Base-by-base conservation (phyloP, 108 stramenopile species). In the Stephanodiscus triporus region DNA sequence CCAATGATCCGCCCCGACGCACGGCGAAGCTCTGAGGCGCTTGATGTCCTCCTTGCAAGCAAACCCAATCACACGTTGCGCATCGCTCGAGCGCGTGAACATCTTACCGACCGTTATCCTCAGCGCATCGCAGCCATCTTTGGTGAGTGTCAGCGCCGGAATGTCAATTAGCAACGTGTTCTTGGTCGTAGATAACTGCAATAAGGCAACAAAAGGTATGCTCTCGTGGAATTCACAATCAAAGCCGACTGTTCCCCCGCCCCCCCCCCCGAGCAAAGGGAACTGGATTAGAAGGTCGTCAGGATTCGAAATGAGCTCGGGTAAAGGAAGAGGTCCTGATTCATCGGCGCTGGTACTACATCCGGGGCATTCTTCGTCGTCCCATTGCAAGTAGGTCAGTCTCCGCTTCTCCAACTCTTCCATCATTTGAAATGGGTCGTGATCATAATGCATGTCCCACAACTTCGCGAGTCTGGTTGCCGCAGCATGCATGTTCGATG, bases 171-270 rank as follows among this genome's bases (percentile, higher is more conserved):
- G 67, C 51, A 92, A n/a, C 19, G 77, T 76, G n/a, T 48, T 16
- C 23, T 82, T 60, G n/a, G 59, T 49, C 19, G 69, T 77, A 17
- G 88, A 72, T 5, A 92, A 40, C 63, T 92, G 91, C 29, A 90
- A 43, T 5, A 92, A 48, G 36, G 85, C 86, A 8, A 77, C 89
- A 42, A 88, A 88, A 27, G 53, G 20, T 2, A 59, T 69, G 34
- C 85, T 85, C 30, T 87, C 83, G 19, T 83, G 86, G 88, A 88
- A 92, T 73, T 92, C 91, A 5, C 75, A 79, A 73, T 92, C 91
- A 63, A 92, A 87, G 1, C 89, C 91, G 73, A 88, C 78, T 27
- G 63, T 70, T 53, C n/a, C n/a, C 62, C 49, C 73, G 22, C 22
- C 20, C 47, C 38, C 45, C 26, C 47, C 49, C 27, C 27, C 30